These are phyloP conservation scores for Fusarium camptoceras DNA, from an alignment of 2,329 filamentous ascomycete species.

Conservation along the genomic window DNA sequence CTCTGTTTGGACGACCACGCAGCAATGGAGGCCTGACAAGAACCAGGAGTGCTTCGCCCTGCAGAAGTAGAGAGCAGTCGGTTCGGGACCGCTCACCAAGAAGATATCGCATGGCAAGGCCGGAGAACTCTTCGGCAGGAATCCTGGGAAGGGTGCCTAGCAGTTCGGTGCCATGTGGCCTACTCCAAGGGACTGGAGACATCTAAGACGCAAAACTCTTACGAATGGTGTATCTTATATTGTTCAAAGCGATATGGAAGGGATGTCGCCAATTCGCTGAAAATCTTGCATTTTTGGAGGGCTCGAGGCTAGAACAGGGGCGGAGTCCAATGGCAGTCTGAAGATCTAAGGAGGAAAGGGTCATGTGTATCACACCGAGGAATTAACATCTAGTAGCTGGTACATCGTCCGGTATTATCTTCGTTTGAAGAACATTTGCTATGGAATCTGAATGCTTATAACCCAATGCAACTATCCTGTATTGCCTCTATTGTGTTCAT, in stretches of 20 bases:
- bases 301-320: background rate
- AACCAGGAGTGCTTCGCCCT: slow-evolving; percentile 27
- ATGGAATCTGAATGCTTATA: slow-evolving; percentile 9
- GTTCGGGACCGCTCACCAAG: slow-evolving; percentile 1
- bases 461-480: background rate
- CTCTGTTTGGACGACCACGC: background rate
- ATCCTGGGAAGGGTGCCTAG: background rate
- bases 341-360: background rate
- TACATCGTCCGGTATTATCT: background rate
- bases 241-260: background rate
- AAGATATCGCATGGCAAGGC: background rate
- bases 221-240: background rate
- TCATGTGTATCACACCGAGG: background rate
- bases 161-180: background rate
- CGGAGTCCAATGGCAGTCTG: background rate
- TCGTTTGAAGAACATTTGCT: slow-evolving; percentile 19
- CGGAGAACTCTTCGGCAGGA: background rate
- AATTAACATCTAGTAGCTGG: background rate
- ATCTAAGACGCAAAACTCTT: background rate
- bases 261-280: background rate
- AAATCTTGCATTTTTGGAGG: slow-evolving; percentile 11
- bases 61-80: background rate
- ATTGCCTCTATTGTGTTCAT: slow-evolving; percentile 4
- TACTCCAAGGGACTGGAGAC: background rate
- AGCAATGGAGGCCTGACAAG: background rate